These are phyloP conservation scores for Fraxinus angustifolia DNA, from an alignment of 305 asterid species.

Conservation along the genomic window DNA sequence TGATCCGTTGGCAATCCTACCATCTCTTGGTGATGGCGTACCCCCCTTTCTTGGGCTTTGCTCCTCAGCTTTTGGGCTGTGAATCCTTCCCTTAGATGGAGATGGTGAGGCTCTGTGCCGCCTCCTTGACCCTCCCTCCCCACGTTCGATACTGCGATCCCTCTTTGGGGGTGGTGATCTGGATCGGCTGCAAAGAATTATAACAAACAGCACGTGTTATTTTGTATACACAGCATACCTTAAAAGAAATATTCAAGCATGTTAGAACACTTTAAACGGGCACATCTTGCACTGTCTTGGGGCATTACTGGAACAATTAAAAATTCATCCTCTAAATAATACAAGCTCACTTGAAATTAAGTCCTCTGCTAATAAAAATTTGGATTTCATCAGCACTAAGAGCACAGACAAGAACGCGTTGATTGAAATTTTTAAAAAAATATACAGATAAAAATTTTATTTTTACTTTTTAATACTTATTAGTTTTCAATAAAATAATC, in stretches of 20 bases:
- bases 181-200: conserved; percentile 52
- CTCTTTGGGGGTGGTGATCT: conserved; percentile 69
- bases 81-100: neutral
- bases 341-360: neutral
- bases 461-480: neutral
- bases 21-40: conserved; percentile 5
- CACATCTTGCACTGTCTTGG: neutral
- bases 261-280: neutral
- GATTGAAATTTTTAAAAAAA: neutral
- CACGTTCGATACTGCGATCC: conserved; percentile 32
- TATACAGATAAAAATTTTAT: neutral
- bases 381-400: neutral
- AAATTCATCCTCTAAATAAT: neutral
- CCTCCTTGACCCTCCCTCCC: neutral
- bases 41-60: conserved; percentile 37
- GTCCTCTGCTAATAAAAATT: neutral
- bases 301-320: neutral
- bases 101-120: neutral
- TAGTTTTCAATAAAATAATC: neutral
- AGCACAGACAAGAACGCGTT: neutral
- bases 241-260: neutral
- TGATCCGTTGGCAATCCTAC: neutral
- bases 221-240: neutral
- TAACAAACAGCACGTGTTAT: neutral
- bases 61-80: conserved; percentile 49